Conservation (phyloP, 129 eudicot species). For the Cynara cardunculus region DNA sequence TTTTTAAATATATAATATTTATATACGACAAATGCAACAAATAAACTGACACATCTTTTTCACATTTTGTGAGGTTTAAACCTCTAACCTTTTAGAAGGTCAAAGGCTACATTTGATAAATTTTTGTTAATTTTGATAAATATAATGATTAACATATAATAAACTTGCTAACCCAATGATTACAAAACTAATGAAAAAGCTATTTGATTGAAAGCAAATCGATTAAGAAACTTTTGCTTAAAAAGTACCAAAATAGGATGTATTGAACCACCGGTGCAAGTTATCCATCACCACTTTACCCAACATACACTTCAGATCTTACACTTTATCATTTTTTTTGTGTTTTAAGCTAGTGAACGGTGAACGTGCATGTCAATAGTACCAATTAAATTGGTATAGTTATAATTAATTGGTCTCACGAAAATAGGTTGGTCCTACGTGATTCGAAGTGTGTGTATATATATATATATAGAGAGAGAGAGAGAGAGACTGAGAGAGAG, state of each 20-base stretch:
- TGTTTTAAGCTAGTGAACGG: too few relatives aligned
- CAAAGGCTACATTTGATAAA: too few relatives aligned
- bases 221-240: neutral
- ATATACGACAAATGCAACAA: too few relatives aligned
- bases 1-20: too few relatives aligned
- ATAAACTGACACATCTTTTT: too few relatives aligned
- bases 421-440: too few relatives aligned
- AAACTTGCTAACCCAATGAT: neutral
- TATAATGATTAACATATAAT: neutral
- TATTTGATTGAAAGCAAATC: neutral
- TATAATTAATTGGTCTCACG: too few relatives aligned
- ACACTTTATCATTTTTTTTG: neutral
- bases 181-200: neutral
- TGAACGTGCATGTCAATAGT: neutral
- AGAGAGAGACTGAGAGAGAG: too few relatives aligned
- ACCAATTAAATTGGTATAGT: neutral
- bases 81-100: too few relatives aligned
- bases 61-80: too few relatives aligned
- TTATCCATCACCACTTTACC: neutral
- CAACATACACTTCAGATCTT: neutral
- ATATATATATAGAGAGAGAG: too few relatives aligned
- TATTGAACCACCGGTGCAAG: neutral
- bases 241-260: neutral
- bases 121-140: neutral
- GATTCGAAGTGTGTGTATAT: too few relatives aligned